Base-by-base conservation (phyloP, 2,329 filamentous ascomycete species). In the Dendryphion nanum region DNA sequence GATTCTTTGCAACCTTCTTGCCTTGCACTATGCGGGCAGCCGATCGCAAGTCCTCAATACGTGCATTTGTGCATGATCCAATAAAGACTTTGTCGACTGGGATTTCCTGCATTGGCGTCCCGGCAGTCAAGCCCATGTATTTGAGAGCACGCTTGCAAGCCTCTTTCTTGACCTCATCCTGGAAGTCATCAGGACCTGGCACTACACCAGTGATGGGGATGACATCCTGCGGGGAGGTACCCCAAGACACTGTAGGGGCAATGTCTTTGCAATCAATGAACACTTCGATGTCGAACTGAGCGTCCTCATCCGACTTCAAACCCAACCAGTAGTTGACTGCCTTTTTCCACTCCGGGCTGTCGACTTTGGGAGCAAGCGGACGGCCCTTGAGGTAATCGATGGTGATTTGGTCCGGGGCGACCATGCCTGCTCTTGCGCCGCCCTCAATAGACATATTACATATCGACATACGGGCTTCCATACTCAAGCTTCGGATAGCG, bases 401-500 rank as follows among this genome's bases (percentile, higher is more conserved):
- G 18, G 93, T 97, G 41, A 76, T 86, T 61, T 96, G 85, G 60
- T 98, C 93, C 4, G 93, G 93, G 7, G 93, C 93, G 42, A 98
- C 84, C 89, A 98, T 95, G 51, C 93, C 93, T 44, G 91, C 91
- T 71, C 93, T 81, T 33, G 93, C 93, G 69, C 93, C 93, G 53
- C 78, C 93, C 75, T 98, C 93, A 54, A 97, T 96, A 12, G 90
- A 89, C 93, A 97, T 97, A 75, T 98, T 98, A 76, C 93, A 97
- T 66, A 98, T 95, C 47, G 90, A 96, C 93, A 98, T 97, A 53
- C 93, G 83, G 30, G 91, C 93, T 70, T 97, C 93, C 81, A 98
- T 95, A 69, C 88, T 95, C 55, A 97, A 76, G 45, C 71, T 73
- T 53, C 89, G 83, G 63, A 98, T 96, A 45, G 93, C 88, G 35